Evolutionary conservation across 495 filamentous ascomycete genomes (phyloP).

Genomic region (Penicillium chermesinum): DNA sequence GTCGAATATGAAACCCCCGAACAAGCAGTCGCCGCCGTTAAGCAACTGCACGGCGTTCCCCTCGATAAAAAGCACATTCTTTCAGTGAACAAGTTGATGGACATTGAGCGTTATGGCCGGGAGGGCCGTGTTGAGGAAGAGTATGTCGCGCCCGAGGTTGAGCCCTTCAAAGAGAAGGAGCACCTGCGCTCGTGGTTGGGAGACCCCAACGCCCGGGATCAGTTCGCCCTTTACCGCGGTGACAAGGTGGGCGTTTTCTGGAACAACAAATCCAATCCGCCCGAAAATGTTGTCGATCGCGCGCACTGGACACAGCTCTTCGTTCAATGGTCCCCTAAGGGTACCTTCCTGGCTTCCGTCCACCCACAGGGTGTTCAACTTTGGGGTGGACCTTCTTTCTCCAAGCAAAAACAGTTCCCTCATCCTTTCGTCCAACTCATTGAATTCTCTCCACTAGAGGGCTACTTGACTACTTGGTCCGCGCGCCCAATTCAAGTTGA

Average conservation of each 20-base stretch:
- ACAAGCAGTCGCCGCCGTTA: slow-evolving; percentile 82
- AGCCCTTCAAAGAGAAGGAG: slow-evolving; percentile 83
- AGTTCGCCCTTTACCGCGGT: slow-evolving; percentile 85
- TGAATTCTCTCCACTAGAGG: slow-evolving; percentile 91
- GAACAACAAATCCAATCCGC: slow-evolving; percentile 91
- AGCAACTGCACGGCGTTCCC: slow-evolving; percentile 72
- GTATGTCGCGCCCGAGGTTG: slow-evolving; percentile 70
- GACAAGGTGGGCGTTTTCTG: slow-evolving; percentile 93
- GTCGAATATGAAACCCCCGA: slow-evolving; percentile 92
- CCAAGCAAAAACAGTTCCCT: slow-evolving; percentile 82
- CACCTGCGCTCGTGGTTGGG: slow-evolving; percentile 90
- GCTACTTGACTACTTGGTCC: slow-evolving; percentile 94
- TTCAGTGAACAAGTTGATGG: slow-evolving; percentile 93
- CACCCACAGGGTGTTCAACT: slow-evolving; percentile 94
- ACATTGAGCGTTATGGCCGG: slow-evolving; percentile 91
- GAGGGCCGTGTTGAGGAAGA: slow-evolving; percentile 90
- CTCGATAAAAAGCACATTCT: slow-evolving; percentile 96
- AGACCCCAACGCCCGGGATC: slow-evolving; percentile 81
- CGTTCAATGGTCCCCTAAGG: slow-evolving; percentile 93
- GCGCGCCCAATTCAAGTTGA: slow-evolving; percentile 85
- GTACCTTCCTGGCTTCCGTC: slow-evolving; percentile 89
- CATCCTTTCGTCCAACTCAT: slow-evolving; percentile 94
- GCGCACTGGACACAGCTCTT: slow-evolving; percentile 96
- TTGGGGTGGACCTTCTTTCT: slow-evolving; percentile 89
- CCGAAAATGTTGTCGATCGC: slow-evolving; percentile 84